phyloP scores from a whole-genome alignment of 2,329 filamentous ascomycete genomes.

The Bipolaris zeicola region DNA sequence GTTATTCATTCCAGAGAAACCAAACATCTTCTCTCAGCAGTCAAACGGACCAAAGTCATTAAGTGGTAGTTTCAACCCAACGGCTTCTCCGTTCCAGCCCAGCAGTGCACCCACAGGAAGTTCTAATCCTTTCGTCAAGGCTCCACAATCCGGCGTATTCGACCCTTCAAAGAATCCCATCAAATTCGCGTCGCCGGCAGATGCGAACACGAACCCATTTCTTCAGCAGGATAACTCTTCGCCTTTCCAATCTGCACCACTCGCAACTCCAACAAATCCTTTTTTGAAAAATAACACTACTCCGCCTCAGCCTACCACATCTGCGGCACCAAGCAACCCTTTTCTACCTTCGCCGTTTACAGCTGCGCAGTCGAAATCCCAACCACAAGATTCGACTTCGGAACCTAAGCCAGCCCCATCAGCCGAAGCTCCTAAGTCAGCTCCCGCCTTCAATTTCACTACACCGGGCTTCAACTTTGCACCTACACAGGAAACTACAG shows the following conservation, averaged over 20 bases:
- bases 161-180: slow-evolving; percentile 35
- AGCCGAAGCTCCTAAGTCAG: slow-evolving; percentile 9
- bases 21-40: slow-evolving; percentile 21
- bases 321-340: slow-evolving; percentile 4
- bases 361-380: not conserved
- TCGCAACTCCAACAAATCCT: slow-evolving; percentile 8
- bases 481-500: slow-evolving; percentile 1
- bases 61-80: slow-evolving; percentile 14
- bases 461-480: not conserved
- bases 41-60: slow-evolving; percentile 1
- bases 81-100: slow-evolving; percentile 28
- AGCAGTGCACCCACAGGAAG: slow-evolving; percentile 5
- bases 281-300: slow-evolving; percentile 11
- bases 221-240: slow-evolving; percentile 4
- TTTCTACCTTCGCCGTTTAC: slow-evolving; percentile 6
- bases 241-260: not conserved
- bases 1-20: slow-evolving; percentile 49
- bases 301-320: not conserved
- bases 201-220: slow-evolving; percentile 18
- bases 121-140: slow-evolving; percentile 21
- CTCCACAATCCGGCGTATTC: slow-evolving; percentile 36
- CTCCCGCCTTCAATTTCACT: slow-evolving; percentile 13
- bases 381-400: not conserved
- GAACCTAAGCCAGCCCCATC: slow-evolving; percentile 1
- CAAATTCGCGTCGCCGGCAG: slow-evolving; percentile 28